phyloP scores from a whole-genome alignment of 2,329 filamentous ascomycete genomes.

The Cryphonectria carpinicola region DNA sequence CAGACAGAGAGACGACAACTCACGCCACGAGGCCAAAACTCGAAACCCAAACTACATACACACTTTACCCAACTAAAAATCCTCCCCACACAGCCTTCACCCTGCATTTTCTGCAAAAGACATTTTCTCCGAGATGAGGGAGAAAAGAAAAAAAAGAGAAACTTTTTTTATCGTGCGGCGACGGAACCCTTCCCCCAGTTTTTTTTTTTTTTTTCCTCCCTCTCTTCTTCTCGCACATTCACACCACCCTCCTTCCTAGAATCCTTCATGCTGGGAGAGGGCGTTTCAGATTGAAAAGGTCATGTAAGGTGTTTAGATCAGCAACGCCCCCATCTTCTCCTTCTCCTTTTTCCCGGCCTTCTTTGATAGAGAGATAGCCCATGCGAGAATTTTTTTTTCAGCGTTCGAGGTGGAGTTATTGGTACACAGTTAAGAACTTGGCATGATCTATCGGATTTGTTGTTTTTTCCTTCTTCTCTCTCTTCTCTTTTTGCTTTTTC shows the following conservation, averaged over 20 bases:
- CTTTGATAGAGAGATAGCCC: not conserved
- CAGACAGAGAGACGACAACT: not conserved
- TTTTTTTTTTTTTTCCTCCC: not conserved
- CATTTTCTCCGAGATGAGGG: constrained; percentile 1
- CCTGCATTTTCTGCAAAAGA: not conserved
- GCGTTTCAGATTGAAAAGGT: constrained; percentile 1
- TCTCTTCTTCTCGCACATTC: too few species aligned
- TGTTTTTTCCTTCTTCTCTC: too few species aligned
- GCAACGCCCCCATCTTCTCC: not conserved
- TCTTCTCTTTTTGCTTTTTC: too few species aligned
- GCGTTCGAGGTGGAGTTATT: not conserved
- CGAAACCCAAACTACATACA: not conserved
- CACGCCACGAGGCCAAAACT: not conserved
- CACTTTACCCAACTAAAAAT: not conserved
- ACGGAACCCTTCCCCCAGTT: not conserved
- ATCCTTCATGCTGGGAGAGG: not conserved
- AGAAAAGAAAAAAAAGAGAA: not conserved
- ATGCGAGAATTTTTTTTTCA: not conserved
- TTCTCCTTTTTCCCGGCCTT: not conserved
- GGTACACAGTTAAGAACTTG: not conserved
- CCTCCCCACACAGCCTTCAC: not conserved
- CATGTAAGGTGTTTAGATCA: not conserved
- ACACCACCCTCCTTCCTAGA: too few species aligned
- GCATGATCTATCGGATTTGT: too few species aligned
- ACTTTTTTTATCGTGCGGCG: not conserved